Conservation (phyloP, 139 green algal species). For the Chlamydomonas urium region DNA sequence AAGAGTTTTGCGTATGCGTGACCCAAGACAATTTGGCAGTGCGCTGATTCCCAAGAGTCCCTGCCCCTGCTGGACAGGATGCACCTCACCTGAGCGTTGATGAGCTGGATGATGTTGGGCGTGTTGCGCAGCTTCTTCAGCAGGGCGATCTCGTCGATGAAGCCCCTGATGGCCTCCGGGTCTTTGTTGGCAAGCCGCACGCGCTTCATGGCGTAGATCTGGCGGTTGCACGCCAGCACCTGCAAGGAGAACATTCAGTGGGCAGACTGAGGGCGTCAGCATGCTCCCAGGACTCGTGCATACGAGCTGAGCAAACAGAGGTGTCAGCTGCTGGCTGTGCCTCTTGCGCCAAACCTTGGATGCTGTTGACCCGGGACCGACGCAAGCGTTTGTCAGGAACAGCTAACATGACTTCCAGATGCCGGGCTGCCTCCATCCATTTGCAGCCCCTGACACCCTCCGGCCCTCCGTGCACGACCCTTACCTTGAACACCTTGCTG, state of each 20-base stretch:
- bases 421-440: neutral
- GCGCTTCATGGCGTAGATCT: constrained; percentile 94
- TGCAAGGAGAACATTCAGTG: constrained; percentile 39
- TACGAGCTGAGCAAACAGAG: too few relatives aligned
- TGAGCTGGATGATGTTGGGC: constrained; percentile 93
- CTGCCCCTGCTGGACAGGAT: too few relatives aligned
- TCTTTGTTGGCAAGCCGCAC: constrained; percentile 74
- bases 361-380: too few relatives aligned
- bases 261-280: too few relatives aligned
- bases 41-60: too few relatives aligned
- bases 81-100: constrained; percentile 65
- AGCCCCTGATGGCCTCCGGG: constrained; percentile 59
- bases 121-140: constrained; percentile 73
- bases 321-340: too few relatives aligned
- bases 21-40: too few relatives aligned
- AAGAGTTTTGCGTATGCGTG: too few relatives aligned
- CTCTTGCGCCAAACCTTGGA: too few relatives aligned
- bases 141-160: constrained; percentile 92
- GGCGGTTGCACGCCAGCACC: constrained; percentile 85
- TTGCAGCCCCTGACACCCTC: neutral
- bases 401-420: too few relatives aligned
- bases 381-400: too few relatives aligned
- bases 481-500: constrained; percentile 91
- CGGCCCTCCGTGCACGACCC: neutral
- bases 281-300: too few relatives aligned